Conservation (phyloP, 2,329 filamentous ascomycete species). For the Colletotrichum sansevieriae region DNA sequence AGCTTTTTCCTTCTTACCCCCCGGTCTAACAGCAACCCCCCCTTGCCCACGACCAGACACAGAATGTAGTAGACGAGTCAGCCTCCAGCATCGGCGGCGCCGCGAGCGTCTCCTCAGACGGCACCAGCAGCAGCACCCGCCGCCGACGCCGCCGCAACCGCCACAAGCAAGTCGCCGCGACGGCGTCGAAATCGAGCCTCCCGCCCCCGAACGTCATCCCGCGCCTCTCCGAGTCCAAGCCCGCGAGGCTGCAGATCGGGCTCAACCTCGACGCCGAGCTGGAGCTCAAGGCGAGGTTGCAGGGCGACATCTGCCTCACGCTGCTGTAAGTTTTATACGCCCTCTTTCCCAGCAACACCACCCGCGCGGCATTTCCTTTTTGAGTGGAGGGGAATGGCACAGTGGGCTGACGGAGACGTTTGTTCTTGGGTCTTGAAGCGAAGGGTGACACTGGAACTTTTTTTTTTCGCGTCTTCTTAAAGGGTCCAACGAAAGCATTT, state of each 20-base stretch:
- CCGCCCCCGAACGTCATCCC: constrained; percentile 42
- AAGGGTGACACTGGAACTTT: background rate
- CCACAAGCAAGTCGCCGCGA: constrained; percentile 24
- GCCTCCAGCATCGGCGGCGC: constrained; percentile 37
- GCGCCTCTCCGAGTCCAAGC: constrained; percentile 62
- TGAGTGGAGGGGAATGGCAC: too few species aligned
- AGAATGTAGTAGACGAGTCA: constrained; percentile 41
- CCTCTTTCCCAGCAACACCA: too few species aligned
- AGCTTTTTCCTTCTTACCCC: too few species aligned
- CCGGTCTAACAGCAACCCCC: background rate
- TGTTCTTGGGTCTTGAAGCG: constrained; percentile 12
- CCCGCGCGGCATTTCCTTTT: too few species aligned
- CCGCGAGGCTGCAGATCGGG: constrained; percentile 77
- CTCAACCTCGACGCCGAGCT: constrained; percentile 83
- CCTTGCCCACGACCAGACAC: background rate
- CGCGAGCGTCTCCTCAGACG: constrained; percentile 16
- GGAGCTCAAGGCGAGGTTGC: constrained; percentile 81
- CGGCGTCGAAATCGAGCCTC: background rate
- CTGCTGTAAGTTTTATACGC: constrained; percentile 67
- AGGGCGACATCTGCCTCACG: constrained; percentile 79
- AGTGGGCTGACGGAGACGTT: constrained; percentile 22
- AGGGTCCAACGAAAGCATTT: constrained; percentile 36
- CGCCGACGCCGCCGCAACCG: constrained; percentile 24
- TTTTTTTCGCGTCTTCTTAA: background rate
- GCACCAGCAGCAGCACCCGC: constrained; percentile 20